Base-by-base conservation (phyloP, 2,329 filamentous ascomycete genomes). In the Neofusicoccum umdonicola region DNA sequence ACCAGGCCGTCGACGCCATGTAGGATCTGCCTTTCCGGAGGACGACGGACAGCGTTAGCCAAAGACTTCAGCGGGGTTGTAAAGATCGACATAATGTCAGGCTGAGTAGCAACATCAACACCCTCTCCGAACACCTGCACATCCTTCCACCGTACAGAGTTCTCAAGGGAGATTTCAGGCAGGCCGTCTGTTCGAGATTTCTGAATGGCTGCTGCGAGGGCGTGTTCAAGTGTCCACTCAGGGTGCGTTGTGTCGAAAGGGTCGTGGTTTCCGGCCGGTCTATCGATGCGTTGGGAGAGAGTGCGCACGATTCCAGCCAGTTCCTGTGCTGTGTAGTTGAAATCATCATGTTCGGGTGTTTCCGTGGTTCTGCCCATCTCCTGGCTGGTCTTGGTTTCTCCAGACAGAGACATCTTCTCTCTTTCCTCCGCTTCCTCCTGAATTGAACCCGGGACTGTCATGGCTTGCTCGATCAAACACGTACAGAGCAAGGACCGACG, bases 1-100 rank as follows among this genome's bases (percentile, higher is more conserved):
- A 87, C 72, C 0, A 83, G 72, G 6, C 84, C 84, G 66, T 86
- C 79, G 66, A 86, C 86, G 62, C 82, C 77, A 47, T 78, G 79
- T 17, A 87, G 69, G 65, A 87, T 88, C 5, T 19, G 81, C 69
- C 85, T 87, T 67, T 83, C 82, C 27, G 27, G 27, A 31, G 4
- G 82, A 47, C 84, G 27, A 7, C 84, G 13, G 78, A 81, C 13
- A 88, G 76, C 0, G 84, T 80, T 75, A 87, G n/a, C 11, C 12
- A 34, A n/a, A 39, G 19, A 22, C 15, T 51, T 51, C 15, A 54
- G 15, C 5, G 34, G 39, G 9, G 37, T 15, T 17, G 51, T 58
- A 27, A 64, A 64, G 19, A 64, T 34, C 13, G 62, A 64, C 8
- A 39, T 45, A 8, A 19, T 35, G 39, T 64, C 52, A 11, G 56